Percentiles rank a stretch among this genome's conserved stretches.
Evolutionary conservation across 2,329 filamentous ascomycete species (phyloP).

Genomic region (Byssothecium circinans): DNA sequence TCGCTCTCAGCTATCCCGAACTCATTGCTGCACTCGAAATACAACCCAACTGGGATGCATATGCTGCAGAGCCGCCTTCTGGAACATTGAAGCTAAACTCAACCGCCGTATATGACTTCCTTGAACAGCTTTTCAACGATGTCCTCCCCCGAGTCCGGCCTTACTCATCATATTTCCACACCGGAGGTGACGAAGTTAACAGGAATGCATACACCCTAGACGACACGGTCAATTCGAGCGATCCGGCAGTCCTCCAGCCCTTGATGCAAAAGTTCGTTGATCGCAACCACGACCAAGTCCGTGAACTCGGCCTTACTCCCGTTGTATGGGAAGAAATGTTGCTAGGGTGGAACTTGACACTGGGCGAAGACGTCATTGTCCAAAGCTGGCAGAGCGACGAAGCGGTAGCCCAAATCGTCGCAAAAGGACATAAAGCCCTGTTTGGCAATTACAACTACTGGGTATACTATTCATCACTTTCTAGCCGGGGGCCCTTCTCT

Average conservation of each 20-base stretch:
- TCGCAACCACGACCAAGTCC: slow-evolving; percentile 66
- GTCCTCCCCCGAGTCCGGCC: slow-evolving; percentile 63
- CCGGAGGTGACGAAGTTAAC: slow-evolving; percentile 86
- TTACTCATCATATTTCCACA: slow-evolving; percentile 78
- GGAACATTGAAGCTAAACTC: slow-evolving; percentile 76
- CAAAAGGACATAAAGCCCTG: slow-evolving; percentile 69
- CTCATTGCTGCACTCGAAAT: slow-evolving; percentile 66
- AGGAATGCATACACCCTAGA: slow-evolving; percentile 73
- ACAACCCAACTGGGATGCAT: slow-evolving; percentile 56
- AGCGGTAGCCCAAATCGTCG: slow-evolving; percentile 63
- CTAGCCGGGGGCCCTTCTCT: neutral
- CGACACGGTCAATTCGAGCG: slow-evolving; percentile 66
- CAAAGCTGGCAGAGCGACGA: slow-evolving; percentile 74
- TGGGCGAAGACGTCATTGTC: slow-evolving; percentile 71
- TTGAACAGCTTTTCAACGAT: slow-evolving; percentile 73
- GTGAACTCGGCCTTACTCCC: slow-evolving; percentile 66
- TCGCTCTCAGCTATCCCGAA: slow-evolving; percentile 68
- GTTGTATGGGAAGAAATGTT: slow-evolving; percentile 90
- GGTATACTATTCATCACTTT: slow-evolving; percentile 48
- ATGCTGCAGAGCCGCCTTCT: slow-evolving; percentile 58
- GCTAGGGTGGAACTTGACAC: slow-evolving; percentile 72
- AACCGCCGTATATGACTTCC: slow-evolving; percentile 67
- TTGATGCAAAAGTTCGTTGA: slow-evolving; percentile 78
- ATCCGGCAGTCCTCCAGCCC: slow-evolving; percentile 66
- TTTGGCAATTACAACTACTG: slow-evolving; percentile 77